Conservation (phyloP, 305 asterid species). For the Solanum aculeatissimum region DNA sequence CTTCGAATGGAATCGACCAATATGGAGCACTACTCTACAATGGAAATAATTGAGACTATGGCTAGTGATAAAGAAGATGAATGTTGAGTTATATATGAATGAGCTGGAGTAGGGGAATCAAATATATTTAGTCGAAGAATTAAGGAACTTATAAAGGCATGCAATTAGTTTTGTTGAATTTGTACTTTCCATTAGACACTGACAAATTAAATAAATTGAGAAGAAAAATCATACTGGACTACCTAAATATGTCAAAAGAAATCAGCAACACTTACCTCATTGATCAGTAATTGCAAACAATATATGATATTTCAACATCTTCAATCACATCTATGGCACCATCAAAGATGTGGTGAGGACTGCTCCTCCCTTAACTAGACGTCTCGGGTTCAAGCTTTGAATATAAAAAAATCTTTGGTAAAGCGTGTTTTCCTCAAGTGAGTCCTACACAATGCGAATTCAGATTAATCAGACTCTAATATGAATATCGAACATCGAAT, state of each 20-base stretch:
- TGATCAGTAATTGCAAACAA: background rate
- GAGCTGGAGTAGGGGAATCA: background rate
- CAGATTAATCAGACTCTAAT: no score
- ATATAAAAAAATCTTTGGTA: no score
- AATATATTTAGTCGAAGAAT: background rate
- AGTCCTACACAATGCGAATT: no score
- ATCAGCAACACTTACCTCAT: background rate
- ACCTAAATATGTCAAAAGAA: background rate
- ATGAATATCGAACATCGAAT: no score
- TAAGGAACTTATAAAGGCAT: background rate
- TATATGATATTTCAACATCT: background rate
- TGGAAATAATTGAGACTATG: background rate
- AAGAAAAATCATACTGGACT: background rate
- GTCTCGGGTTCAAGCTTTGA: no score
- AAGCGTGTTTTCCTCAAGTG: no score
- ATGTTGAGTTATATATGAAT: background rate
- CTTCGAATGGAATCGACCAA: no score
- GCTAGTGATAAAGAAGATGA: background rate
- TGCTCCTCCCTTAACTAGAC: no score
- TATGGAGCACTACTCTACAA: no score
- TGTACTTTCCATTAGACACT: background rate
- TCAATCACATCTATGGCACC: background rate
- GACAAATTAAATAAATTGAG: background rate
- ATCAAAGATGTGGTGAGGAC: no score
- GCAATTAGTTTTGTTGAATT: background rate